Conservation (phyloP, 2,329 filamentous ascomycete species). For the Pseudocercospora macadamiae region DNA sequence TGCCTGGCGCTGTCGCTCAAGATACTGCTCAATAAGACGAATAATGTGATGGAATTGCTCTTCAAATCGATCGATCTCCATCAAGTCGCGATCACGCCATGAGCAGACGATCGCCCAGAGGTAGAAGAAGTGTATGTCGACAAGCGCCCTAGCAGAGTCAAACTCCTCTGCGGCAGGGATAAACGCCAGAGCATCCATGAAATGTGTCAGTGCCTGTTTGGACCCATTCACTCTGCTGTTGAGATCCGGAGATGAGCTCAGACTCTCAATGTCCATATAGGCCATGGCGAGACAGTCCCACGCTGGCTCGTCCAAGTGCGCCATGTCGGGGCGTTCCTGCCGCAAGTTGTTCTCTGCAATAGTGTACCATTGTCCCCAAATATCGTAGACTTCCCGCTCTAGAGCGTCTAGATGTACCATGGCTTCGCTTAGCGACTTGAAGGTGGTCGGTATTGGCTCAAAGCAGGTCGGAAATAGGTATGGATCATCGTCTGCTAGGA, state of each 20-base stretch:
- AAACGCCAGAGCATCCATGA: neutral
- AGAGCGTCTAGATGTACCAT: neutral
- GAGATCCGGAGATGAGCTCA: neutral
- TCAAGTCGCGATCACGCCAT: constrained; percentile 14
- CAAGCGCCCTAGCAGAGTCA: neutral
- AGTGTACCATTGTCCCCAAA: neutral
- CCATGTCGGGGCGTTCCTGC: neutral
- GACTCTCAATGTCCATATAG: neutral
- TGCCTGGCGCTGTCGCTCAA: neutral
- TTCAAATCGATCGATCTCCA: constrained; percentile 13
- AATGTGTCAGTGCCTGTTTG: neutral
- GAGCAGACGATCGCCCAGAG: neutral
- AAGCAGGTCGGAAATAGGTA: constrained; percentile 14
- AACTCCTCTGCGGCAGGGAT: neutral
- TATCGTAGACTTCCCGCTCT: neutral
- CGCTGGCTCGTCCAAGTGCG: neutral
- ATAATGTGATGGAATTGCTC: constrained; percentile 12
- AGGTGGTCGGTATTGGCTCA: neutral
- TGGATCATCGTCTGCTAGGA: constrained; percentile 8
- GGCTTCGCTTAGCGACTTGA: constrained; percentile 7
- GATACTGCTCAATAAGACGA: neutral
- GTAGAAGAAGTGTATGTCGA: constrained; percentile 8
- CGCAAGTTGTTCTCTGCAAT: neutral
- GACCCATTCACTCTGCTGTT: neutral
- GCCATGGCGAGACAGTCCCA: neutral